Evolutionary conservation across 768 basidiomycete genomes (phyloP).

Genomic region (Crucibulum laeve): DNA sequence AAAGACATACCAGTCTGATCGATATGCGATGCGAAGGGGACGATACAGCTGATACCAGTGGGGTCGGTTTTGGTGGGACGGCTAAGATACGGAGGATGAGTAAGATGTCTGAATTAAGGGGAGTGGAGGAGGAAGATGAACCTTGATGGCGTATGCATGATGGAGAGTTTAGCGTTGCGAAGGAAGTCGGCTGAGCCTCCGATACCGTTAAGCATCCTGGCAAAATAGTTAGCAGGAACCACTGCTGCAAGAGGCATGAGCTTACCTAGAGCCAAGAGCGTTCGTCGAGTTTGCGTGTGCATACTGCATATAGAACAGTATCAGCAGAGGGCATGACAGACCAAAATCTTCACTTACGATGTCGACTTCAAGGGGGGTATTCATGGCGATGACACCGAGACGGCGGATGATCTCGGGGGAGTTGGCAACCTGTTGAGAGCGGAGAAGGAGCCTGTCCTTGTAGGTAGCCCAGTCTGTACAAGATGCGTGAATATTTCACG

Average conservation of each 20-base stretch:
- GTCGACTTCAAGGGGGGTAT: constrained; percentile 46
- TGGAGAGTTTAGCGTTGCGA: constrained; percentile 44
- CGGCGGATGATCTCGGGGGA: constrained; percentile 45
- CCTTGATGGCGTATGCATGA: constrained; percentile 47
- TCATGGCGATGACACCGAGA: constrained; percentile 47
- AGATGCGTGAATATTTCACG: background rate
- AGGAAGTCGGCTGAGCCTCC: constrained; percentile 47
- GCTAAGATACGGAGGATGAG: constrained; percentile 10
- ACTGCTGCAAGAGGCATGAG: background rate
- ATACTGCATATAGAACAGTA: constrained; percentile 22
- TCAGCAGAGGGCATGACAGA: background rate
- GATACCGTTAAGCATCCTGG: constrained; percentile 43
- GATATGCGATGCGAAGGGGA: constrained; percentile 42
- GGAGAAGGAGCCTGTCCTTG: constrained; percentile 41
- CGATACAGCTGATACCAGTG: constrained; percentile 45
- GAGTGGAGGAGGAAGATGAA: constrained; percentile 8
- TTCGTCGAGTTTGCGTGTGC: constrained; percentile 49
- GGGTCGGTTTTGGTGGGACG: constrained; percentile 44
- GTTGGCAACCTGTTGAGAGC: constrained; percentile 48
- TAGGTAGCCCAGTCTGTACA: constrained; percentile 38
- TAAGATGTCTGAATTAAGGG: background rate
- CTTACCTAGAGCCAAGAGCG: constrained; percentile 36
- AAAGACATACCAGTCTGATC: constrained; percentile 39
- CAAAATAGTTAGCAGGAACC: background rate
- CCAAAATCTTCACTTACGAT: constrained; percentile 26